phyloP scores from a whole-genome alignment of 768 basidiomycete genomes.

The Naganishia friedmannii region DNA sequence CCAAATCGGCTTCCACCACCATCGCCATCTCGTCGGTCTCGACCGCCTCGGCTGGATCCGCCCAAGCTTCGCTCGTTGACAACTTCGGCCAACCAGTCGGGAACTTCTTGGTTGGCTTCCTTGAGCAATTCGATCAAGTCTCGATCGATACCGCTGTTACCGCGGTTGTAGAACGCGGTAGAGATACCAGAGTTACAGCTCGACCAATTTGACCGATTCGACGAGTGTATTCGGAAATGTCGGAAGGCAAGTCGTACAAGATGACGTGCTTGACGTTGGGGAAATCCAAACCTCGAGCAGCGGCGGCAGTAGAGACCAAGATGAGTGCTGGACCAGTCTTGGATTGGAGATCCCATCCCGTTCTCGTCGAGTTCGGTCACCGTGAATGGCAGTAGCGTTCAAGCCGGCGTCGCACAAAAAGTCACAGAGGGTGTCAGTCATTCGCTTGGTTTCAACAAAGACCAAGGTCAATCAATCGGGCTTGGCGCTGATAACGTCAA shows the following conservation, averaged over 20 bases:
- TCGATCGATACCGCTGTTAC: constrained; percentile 85
- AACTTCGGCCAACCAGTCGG: constrained; percentile 82
- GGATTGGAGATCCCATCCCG: constrained; percentile 92
- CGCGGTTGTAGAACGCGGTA: constrained; percentile 81
- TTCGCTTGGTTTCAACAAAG: constrained; percentile 99
- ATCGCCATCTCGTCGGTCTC: constrained; percentile 54
- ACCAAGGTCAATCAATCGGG: constrained; percentile 75
- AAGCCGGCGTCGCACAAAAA: constrained; percentile 80
- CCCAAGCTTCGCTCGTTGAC: constrained; percentile 68
- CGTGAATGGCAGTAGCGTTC: constrained; percentile 94
- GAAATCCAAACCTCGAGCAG: constrained; percentile 97
- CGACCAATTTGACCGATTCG: constrained; percentile 97
- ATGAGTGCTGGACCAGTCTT: constrained; percentile 90
- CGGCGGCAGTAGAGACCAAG: constrained; percentile 96
- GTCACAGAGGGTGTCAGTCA: constrained; percentile 97
- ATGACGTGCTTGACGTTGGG: constrained; percentile 98
- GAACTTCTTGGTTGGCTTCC: constrained; percentile 78
- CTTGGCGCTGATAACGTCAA: constrained; percentile 86
- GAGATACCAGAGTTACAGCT: constrained; percentile 92
- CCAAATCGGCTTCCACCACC: constrained; percentile 57
- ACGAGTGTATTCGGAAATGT: constrained; percentile 99
- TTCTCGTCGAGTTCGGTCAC: constrained; percentile 95
- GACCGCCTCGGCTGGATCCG: constrained; percentile 53
- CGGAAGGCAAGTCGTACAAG: constrained; percentile 95
- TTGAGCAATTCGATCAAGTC: constrained; percentile 89